A percentile compares a stretch with the other conserved stretches of the same genome.
Evolutionary conservation across 2,329 filamentous ascomycete genomes (phyloP).

Genomic region (Colletotrichum chlorophyti): DNA sequence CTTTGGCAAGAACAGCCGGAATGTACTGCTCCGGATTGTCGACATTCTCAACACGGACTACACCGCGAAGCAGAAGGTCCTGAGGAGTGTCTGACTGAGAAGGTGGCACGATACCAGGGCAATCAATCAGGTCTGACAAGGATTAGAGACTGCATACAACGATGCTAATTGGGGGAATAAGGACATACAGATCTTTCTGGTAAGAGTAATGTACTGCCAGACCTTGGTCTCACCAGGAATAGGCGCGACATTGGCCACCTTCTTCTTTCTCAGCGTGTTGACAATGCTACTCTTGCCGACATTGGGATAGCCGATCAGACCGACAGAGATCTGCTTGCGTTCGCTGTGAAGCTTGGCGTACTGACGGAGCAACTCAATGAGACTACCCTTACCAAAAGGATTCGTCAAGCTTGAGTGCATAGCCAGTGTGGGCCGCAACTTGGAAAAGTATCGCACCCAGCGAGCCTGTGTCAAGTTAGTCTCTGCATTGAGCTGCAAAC

Average conservation of each 20-base stretch:
- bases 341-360: slow-evolving; percentile 90
- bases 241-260: slow-evolving; percentile 90
- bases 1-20: slow-evolving; percentile 75
- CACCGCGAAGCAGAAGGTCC: slow-evolving; percentile 88
- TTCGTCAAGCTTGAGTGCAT: slow-evolving; percentile 96
- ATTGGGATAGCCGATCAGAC: slow-evolving; percentile 84
- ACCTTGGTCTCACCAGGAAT: slow-evolving; percentile 98
- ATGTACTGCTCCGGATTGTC: slow-evolving; percentile 95
- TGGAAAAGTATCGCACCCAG: slow-evolving; percentile 89
- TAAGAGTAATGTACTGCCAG: slow-evolving; percentile 96
- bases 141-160: background rate
- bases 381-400: slow-evolving; percentile 92
- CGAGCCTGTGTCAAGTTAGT: slow-evolving; percentile 69
- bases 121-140: slow-evolving; percentile 78
- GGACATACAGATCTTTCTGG: slow-evolving; percentile 75
- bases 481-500: slow-evolving; percentile 20
- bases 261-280: slow-evolving; percentile 93
- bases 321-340: slow-evolving; percentile 90
- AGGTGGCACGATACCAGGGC: slow-evolving; percentile 93
- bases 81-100: slow-evolving; percentile 83
- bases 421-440: slow-evolving; percentile 90
- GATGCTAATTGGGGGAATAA: no score
- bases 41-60: slow-evolving; percentile 94
- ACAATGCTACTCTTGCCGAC: slow-evolving; percentile 97
- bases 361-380: slow-evolving; percentile 91